Evolutionary conservation across 2,329 filamentous ascomycete genomes (phyloP).

Genomic region (Aspergillus hortae): DNA sequence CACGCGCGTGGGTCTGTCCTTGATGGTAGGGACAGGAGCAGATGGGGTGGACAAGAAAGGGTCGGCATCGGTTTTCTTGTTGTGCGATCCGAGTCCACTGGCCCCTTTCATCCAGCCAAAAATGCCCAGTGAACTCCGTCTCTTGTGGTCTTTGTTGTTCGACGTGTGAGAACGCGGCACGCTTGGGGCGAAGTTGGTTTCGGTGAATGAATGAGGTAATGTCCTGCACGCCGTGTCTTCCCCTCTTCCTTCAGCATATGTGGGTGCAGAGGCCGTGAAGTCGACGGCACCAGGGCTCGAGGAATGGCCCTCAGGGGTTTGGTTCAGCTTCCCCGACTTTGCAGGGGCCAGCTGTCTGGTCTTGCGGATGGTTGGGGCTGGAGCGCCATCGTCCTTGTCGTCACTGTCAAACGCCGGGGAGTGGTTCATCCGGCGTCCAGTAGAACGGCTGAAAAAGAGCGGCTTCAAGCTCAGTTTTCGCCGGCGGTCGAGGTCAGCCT

Average conservation of each 20-base stretch:
- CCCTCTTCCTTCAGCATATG: slow-evolving; percentile 10
- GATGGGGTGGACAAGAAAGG: background rate
- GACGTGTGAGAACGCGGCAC: slow-evolving; percentile 23
- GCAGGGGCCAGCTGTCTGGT: slow-evolving; percentile 17
- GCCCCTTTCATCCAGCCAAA: slow-evolving; percentile 41
- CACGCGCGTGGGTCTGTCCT: background rate
- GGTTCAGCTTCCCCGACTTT: slow-evolving; percentile 8
- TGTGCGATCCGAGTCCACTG: slow-evolving; percentile 20
- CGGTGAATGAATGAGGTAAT: slow-evolving; percentile 28
- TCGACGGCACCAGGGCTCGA: slow-evolving; percentile 12
- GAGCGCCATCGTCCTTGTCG: slow-evolving; percentile 29
- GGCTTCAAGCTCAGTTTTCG: slow-evolving; percentile 35
- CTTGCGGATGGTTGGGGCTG: slow-evolving; percentile 33
- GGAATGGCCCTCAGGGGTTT: slow-evolving; percentile 9
- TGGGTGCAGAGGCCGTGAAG: slow-evolving; percentile 15
- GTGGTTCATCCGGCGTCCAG: slow-evolving; percentile 22
- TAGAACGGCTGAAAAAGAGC: slow-evolving; percentile 32
- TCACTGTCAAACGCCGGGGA: slow-evolving; percentile 23
- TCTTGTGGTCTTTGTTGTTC: slow-evolving; percentile 31
- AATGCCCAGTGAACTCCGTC: slow-evolving; percentile 35
- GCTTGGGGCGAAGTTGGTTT: slow-evolving; percentile 18
- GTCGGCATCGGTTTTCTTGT: slow-evolving; percentile 15
- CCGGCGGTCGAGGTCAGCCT: slow-evolving; percentile 21
- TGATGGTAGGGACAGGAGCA: background rate
- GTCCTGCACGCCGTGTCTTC: slow-evolving; percentile 6